A percentile compares a stretch with the other conserved stretches of the same genome.
These are phyloP conservation scores for Backusella psychrophila DNA, from an alignment of 192 early-diverging fungal species.

Conservation along the genomic window DNA sequence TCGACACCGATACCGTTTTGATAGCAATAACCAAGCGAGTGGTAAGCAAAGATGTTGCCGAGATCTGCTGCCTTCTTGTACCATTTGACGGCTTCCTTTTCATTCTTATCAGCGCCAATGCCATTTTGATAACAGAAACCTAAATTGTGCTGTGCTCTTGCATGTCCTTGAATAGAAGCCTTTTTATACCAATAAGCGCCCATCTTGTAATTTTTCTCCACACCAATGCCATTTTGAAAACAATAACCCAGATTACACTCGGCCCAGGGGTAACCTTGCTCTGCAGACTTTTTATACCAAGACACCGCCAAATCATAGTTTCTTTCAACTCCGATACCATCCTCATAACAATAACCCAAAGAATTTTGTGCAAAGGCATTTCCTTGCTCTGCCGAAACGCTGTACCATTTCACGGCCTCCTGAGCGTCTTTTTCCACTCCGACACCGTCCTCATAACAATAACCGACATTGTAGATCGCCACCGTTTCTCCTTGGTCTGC, in stretches of 20 bases:
- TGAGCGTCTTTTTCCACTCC: slow-evolving; percentile 44
- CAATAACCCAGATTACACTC: slow-evolving; percentile 79
- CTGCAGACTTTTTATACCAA: slow-evolving; percentile 53
- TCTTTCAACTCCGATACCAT: slow-evolving; percentile 62
- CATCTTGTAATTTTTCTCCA: slow-evolving; percentile 41
- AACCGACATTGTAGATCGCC: slow-evolving; percentile 52
- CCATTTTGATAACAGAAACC: slow-evolving; percentile 87
- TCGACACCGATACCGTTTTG: slow-evolving; percentile 81
- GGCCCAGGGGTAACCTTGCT: slow-evolving; percentile 48
- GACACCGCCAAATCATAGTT: slow-evolving; percentile 56
- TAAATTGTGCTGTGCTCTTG: slow-evolving; percentile 56
- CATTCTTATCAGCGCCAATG: slow-evolving; percentile 62
- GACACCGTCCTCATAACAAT: slow-evolving; percentile 57
- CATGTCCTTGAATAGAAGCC: slow-evolving; percentile 54
- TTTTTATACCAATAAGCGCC: slow-evolving; percentile 58
- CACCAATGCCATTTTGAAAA: slow-evolving; percentile 59
- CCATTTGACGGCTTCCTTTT: slow-evolving; percentile 49
- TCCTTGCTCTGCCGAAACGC: slow-evolving; percentile 57
- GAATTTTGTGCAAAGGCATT: slow-evolving; percentile 77
- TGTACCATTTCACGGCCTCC: slow-evolving; percentile 64
- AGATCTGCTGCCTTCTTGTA: slow-evolving; percentile 42
- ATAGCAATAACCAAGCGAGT: slow-evolving; percentile 80
- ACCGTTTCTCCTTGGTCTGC: slow-evolving; percentile 52
- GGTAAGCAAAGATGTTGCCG: slow-evolving; percentile 50
- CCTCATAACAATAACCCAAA: slow-evolving; percentile 77